Conservation (phyloP, 2,329 filamentous ascomycete species). For the Microdochium trichocladiopsis region DNA sequence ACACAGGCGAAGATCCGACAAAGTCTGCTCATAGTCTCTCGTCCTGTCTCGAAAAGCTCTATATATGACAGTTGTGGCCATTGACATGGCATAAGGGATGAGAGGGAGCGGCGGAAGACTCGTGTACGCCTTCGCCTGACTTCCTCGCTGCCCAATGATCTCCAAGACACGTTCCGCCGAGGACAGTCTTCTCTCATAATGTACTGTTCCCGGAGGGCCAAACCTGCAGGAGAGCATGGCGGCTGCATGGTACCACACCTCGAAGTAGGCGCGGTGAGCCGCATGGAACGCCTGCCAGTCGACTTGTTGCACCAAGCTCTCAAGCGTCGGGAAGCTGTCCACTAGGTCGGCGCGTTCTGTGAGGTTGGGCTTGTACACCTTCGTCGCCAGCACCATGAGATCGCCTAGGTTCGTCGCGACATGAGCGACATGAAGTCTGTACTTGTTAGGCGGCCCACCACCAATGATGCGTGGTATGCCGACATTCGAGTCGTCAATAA, state of each 20-base stretch:
- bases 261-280: slow-evolving; percentile 9
- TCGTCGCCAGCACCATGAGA: slow-evolving; percentile 9
- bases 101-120: slow-evolving; percentile 9
- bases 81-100: slow-evolving; percentile 10
- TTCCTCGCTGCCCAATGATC: slow-evolving; percentile 4
- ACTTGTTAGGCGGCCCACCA: neutral
- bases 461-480: slow-evolving; percentile 4
- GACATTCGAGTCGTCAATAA: slow-evolving; percentile 12
- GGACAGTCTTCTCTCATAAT: slow-evolving; percentile 7
- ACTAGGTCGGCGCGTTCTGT: slow-evolving; percentile 6
- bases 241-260: slow-evolving; percentile 12
- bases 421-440: slow-evolving; percentile 7
- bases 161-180: slow-evolving; percentile 8
- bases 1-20: slow-evolving; percentile 6
- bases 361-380: slow-evolving; percentile 10
- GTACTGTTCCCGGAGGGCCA: slow-evolving; percentile 9
- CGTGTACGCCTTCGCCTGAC: neutral
- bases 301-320: neutral
- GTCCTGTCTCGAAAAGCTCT: slow-evolving; percentile 8
- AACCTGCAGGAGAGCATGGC: slow-evolving; percentile 12
- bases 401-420: slow-evolving; percentile 8
- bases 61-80: slow-evolving; percentile 12
- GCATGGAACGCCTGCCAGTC: slow-evolving; percentile 4
- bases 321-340: slow-evolving; percentile 6
- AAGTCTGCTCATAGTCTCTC: slow-evolving; percentile 1